Evolutionary conservation across 768 basidiomycete genomes (phyloP).

Genomic region (Pleurotus djamor): DNA sequence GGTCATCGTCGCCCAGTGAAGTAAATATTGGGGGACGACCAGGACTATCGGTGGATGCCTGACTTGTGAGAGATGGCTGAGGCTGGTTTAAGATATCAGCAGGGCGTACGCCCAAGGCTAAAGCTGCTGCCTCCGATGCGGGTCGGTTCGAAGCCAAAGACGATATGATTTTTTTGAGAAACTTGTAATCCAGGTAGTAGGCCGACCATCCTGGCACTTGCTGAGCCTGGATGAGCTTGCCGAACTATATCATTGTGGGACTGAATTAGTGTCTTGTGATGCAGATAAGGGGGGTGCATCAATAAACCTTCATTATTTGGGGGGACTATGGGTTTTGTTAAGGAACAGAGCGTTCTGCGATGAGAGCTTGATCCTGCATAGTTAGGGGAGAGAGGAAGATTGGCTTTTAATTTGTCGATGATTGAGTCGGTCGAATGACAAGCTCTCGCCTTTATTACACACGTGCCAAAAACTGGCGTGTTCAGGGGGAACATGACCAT

Average conservation of each 20-base stretch:
- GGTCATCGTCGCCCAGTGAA: conserved; percentile 61
- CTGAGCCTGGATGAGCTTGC: conserved; percentile 94
- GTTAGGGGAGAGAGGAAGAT: background rate
- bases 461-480: conserved; percentile 20
- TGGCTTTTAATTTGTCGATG: conserved; percentile 6
- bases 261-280: no score
- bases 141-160: conserved; percentile 89
- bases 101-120: conserved; percentile 81
- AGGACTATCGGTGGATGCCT: conserved; percentile 35
- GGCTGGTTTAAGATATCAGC: conserved; percentile 41
- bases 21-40: conserved; percentile 59
- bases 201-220: conserved; percentile 96
- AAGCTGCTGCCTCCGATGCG: conserved; percentile 84
- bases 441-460: conserved; percentile 12
- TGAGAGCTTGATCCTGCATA: background rate
- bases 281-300: background rate
- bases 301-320: conserved; percentile 31
- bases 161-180: conserved; percentile 97
- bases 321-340: background rate
- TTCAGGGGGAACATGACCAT: background rate
- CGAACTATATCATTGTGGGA: conserved; percentile 60
- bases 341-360: background rate
- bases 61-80: conserved; percentile 24
- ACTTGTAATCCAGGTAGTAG: conserved; percentile 98
- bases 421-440: background rate